These are phyloP conservation scores for Zymoseptoria passerinii DNA, from an alignment of 2,329 filamentous ascomycete genomes.

Conservation along the genomic window DNA sequence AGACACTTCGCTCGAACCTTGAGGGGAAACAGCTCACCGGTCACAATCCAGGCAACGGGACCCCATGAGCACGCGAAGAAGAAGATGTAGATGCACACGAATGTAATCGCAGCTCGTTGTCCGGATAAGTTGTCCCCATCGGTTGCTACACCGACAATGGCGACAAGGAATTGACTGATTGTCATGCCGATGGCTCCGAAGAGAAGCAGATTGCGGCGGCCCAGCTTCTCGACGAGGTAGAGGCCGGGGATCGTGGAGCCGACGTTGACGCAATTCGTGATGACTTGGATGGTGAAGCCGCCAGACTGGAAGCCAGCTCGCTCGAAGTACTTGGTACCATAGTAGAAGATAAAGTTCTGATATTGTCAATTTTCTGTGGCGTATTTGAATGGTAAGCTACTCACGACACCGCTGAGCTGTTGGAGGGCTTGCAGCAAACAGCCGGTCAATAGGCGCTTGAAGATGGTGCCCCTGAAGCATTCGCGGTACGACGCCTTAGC, in stretches of 20 bases:
- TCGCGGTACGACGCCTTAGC: constrained; percentile 52
- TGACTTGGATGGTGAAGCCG: constrained; percentile 15
- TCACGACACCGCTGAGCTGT: constrained; percentile 53
- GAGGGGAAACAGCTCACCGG: constrained; percentile 28
- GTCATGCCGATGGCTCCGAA: constrained; percentile 67
- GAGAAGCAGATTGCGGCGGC: constrained; percentile 64
- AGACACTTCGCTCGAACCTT: constrained; percentile 30
- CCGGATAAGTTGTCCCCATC: constrained; percentile 11
- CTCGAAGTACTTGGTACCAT: constrained; percentile 62
- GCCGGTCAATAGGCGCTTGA: constrained; percentile 63
- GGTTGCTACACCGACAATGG: constrained; percentile 35
- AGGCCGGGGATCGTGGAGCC: constrained; percentile 62
- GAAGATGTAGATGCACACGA: constrained; percentile 22
- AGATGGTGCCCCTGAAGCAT: constrained; percentile 53
- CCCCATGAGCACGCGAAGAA: constrained; percentile 25
- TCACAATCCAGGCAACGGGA: constrained; percentile 43
- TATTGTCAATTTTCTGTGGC: background rate
- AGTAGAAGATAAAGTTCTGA: constrained; percentile 51
- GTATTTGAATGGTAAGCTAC: background rate
- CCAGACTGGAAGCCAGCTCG: constrained; percentile 22
- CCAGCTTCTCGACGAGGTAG: constrained; percentile 56
- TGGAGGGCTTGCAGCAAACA: constrained; percentile 69
- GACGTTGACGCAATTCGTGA: constrained; percentile 58
- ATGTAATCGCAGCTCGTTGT: constrained; percentile 16
- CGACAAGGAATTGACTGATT: constrained; percentile 42